These are phyloP conservation scores for Chlamydomonas asymmetrica DNA, from an alignment of 139 green algal genomes.

Conservation along the genomic window DNA sequence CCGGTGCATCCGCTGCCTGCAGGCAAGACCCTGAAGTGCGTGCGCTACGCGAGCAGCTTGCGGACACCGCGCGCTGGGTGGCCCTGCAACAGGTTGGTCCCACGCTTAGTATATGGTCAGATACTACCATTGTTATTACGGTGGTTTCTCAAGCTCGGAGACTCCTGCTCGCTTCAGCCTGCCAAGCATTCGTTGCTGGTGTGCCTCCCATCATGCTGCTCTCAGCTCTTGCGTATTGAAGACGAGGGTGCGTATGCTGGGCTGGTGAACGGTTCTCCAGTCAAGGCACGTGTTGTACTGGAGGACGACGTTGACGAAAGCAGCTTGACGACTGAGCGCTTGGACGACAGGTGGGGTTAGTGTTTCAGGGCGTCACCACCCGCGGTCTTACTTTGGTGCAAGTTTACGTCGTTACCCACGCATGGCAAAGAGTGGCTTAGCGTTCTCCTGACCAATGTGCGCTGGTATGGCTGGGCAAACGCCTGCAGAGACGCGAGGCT, in stretches of 20 bases:
- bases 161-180: not conserved
- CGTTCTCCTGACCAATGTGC: not conserved
- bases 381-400: not conserved
- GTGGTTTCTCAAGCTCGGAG: no score
- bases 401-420: no score
- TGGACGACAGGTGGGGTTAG: conserved; percentile 12
- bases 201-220: no score
- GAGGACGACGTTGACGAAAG: not conserved
- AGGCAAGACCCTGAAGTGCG: no score
- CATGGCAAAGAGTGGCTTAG: not conserved
- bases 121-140: not conserved
- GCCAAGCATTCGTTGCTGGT: not conserved
- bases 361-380: not conserved
- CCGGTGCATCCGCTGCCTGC: no score
- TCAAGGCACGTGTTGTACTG: not conserved
- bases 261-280: conserved; percentile 51
- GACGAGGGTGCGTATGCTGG: conserved; percentile 58
- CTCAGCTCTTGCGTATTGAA: conserved; percentile 68
- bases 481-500: conserved; percentile 31
- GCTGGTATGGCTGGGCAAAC: not conserved
- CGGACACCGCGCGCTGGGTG: conserved; percentile 5
- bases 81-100: conserved; percentile 13
- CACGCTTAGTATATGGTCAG: not conserved
- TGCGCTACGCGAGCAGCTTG: no score
- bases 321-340: not conserved